Base-by-base conservation (phyloP, 2,329 filamentous ascomycete species). In the Drechslerella dactyloides region DNA sequence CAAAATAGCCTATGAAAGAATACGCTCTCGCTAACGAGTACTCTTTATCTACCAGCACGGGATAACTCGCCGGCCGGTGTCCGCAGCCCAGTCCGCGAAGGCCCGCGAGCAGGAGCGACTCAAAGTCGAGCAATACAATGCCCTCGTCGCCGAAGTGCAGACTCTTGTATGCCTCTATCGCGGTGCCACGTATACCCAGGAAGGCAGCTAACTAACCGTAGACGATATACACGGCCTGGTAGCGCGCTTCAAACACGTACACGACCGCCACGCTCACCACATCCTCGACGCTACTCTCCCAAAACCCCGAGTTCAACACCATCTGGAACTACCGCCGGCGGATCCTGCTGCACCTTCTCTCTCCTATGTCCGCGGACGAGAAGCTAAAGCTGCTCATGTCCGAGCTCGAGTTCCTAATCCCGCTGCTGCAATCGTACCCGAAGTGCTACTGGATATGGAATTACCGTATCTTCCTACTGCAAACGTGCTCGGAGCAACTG, bases 391-490 rank as follows among this genome's bases (percentile, higher is more conserved):
- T 75, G 7, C 84, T 97, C 73, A 84, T 85, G 52, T 82, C 85
- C 62, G 94, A 99, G 78, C 83, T 99, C 35, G 82, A 82, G 53
- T 96, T 97, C 78, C 88, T 93, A 35, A 86, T 97, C 44, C 90
- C 91, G 0, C 84, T 99, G 19, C 85, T 99, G 55, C 85, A 90
- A 74, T 87, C 91, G 75, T 93, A 87, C 75, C 94, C 94, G 5
- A 99, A 99, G 80, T 97, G 94, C 83, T 99, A 99, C 82, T 97
- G 94, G 93, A 93, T 99, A 77, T 99, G 94, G 94, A 96, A 96
- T 76, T 93, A 97, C 80, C 88, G 94, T 27, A 81, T 89, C 51
- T 99, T 94, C 93, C 82, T 93, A 1, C 83, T 99, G 13, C 82
- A 88, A 61, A 86, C 91, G 78, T 87, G 88, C 35, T 90, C 89